Evolutionary conservation across 495 filamentous ascomycete genomes (phyloP), one percentile per base, ranked within the genome.

Genomic region (Hyaloscypha hepaticicola): DNA sequence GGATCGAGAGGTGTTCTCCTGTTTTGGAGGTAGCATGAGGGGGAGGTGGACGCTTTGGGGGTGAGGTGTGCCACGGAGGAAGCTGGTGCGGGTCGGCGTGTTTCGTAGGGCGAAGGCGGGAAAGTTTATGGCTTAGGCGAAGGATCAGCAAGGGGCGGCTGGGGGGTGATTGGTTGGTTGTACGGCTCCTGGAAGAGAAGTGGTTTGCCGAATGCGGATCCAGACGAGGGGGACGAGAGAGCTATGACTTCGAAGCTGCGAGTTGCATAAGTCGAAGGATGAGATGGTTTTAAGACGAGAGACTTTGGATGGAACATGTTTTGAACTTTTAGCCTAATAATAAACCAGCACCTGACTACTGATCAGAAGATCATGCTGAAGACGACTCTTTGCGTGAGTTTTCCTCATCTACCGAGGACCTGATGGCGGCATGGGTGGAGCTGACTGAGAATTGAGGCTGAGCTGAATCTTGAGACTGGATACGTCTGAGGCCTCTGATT

Each of bases 401-500:
- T 41, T 41, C 14, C 38, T 41, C 14, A n/a, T n/a, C 38, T 41
- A 12, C 38, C 38, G 21, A n/a, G n/a, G n/a, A n/a, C 25, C 25
- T 52, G 50, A 52, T 21, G 50, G 50, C 50, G 50, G 50, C 22
- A 52, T 7, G 22, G 50, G 50, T 52, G 50, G 21, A 24, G 50
- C 21, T 52, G 19, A 45, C 38, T 52, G 50, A 7, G 4, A 57
- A 22, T 28, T 53, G 59, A 61, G 59, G 59, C 59, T 61, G 59
- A 61, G 59, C 59, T 52, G 48, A 50, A 0, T 33, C 27, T 61
- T 61, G 59, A 61, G 59, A 61, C 59, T 61, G 50, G 45, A 48
- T 22, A 41, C 31, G 59, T 61, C 45, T 61, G 45, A 52, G 31
- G 9, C 4, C 16, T 6, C 6, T 28, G 33, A 61, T 61, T 61